phyloP scores from a whole-genome alignment of 768 basidiomycete species.

The Chlorophyllum brunneum region DNA sequence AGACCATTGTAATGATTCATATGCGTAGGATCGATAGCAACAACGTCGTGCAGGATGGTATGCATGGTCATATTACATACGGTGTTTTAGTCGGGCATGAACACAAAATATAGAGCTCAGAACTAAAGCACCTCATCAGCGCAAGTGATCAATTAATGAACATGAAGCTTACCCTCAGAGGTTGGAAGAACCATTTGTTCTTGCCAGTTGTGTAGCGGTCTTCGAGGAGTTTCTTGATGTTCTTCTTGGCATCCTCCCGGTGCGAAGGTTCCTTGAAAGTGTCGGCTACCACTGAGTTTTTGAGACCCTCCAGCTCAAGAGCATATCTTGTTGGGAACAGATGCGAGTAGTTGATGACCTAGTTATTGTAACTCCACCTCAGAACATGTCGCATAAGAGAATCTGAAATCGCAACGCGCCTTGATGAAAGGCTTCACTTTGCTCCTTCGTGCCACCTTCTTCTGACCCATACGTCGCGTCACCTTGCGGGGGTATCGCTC shows the following conservation, averaged over 20 bases:
- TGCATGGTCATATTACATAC: conserved; percentile 14
- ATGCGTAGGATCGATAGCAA: neutral
- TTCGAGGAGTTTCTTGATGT: conserved; percentile 93
- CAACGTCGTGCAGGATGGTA: neutral
- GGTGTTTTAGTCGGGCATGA: conserved; percentile 9
- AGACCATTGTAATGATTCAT: neutral
- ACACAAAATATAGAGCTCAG: conserved; percentile 5
- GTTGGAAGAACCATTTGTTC: conserved; percentile 97
- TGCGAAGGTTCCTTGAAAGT: conserved; percentile 98
- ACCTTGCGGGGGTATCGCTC: conserved; percentile 99
- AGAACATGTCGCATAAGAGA: neutral
- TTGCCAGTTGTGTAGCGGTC: conserved; percentile 91
- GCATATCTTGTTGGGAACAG: conserved; percentile 99
- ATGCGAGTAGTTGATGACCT: conserved; percentile 98
- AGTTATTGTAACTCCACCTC: neutral
- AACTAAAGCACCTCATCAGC: neutral
- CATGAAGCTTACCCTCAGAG: conserved; percentile 57
- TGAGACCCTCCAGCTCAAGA: conserved; percentile 92
- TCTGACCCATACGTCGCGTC: conserved; percentile 95
- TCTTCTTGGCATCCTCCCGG: conserved; percentile 93
- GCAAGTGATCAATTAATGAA: neutral
- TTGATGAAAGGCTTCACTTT: conserved; percentile 99
- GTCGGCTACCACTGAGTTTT: conserved; percentile 78
- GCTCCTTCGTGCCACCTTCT: conserved; percentile 87
- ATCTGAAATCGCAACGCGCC: conserved; percentile 40